Percentiles rank a stretch among this genome's conserved stretches.
Conservation (phyloP, 495 filamentous ascomycete genomes). For the Penicillium antarcticum region DNA sequence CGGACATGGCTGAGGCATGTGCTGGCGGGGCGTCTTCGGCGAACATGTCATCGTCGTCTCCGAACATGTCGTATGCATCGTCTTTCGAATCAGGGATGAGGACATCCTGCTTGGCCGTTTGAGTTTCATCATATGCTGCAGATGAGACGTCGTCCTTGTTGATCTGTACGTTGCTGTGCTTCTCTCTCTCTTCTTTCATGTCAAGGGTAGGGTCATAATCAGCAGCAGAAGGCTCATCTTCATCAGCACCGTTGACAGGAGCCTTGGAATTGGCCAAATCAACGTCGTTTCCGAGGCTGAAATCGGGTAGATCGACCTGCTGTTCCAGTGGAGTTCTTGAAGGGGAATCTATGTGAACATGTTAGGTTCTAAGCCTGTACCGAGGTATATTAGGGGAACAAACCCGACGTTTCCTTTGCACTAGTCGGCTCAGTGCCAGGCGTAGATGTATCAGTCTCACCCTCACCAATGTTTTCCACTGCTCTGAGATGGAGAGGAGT, state of each 20-base stretch:
- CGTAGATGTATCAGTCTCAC: conserved; percentile 52
- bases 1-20: conserved; percentile 42
- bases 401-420: conserved; percentile 28
- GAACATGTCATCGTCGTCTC: conserved; percentile 88
- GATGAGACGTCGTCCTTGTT: conserved; percentile 56
- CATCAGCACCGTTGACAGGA: conserved; percentile 50
- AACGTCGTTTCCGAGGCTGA: conserved; percentile 55
- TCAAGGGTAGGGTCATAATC: conserved; percentile 94
- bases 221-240: conserved; percentile 84
- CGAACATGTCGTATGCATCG: conserved; percentile 92
- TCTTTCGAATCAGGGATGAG: conserved; percentile 48
- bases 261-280: conserved; percentile 63
- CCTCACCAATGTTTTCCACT: conserved; percentile 52
- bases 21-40: conserved; percentile 51
- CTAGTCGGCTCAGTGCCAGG: conserved; percentile 43
- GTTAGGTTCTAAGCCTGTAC: neutral
- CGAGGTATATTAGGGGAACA: neutral
- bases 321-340: conserved; percentile 43
- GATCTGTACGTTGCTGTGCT: conserved; percentile 59
- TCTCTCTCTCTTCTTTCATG: conserved; percentile 81
- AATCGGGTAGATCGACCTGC: conserved; percentile 48
- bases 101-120: conserved; percentile 53
- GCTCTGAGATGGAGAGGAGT: conserved; percentile 77
- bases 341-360: conserved; percentile 16
- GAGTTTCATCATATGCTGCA: conserved; percentile 58